Evolutionary conservation across 2,329 filamentous ascomycete species (phyloP).

Genomic region (Bimuria novae-zelandiae): DNA sequence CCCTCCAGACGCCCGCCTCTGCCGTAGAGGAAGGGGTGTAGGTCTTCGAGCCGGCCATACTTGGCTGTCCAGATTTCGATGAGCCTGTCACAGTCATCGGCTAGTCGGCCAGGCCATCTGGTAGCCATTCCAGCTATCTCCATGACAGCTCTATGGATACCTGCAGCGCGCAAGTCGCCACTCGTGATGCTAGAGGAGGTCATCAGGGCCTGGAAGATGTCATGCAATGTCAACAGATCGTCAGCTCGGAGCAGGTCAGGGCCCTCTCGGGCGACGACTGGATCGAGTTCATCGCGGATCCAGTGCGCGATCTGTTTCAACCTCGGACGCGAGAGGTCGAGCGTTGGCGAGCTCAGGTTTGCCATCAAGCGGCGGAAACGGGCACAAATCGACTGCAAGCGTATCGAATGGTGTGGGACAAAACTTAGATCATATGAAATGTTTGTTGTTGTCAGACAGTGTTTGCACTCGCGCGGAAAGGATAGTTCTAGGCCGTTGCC

Average conservation of each 20-base stretch:
- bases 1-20: conserved; percentile 50
- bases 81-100: conserved; percentile 52
- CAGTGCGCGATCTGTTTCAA: conserved; percentile 48
- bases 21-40: conserved; percentile 50
- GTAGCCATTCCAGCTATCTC: conserved; percentile 52
- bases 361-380: neutral
- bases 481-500: neutral
- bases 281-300: conserved; percentile 56
- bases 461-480: neutral
- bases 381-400: neutral
- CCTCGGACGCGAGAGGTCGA: conserved; percentile 29
- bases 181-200: conserved; percentile 33
- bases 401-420: neutral
- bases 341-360: conserved; percentile 15
- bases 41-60: conserved; percentile 45
- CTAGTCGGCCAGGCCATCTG: conserved; percentile 52
- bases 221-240: conserved; percentile 51
- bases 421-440: neutral
- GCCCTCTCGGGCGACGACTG: conserved; percentile 51
- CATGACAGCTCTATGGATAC: conserved; percentile 53
- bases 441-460: neutral
- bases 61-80: conserved; percentile 45
- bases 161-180: conserved; percentile 47
- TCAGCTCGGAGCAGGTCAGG: conserved; percentile 49
- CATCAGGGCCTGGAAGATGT: conserved; percentile 41